Base-by-base conservation (phyloP, 75 land plant genomes). In the Isoetes taiwanensis region DNA sequence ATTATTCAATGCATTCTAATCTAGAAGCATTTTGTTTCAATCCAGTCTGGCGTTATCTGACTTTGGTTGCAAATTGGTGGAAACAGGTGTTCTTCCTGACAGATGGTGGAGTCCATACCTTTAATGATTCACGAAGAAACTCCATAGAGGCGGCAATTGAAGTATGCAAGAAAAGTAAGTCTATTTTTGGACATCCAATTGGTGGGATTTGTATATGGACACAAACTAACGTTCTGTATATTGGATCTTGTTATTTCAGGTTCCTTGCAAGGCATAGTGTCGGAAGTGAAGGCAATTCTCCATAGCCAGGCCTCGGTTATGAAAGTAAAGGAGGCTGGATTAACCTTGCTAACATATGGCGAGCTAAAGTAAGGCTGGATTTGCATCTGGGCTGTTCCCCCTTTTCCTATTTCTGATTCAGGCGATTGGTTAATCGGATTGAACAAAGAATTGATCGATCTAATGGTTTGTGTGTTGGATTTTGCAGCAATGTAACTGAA, bases 301-400 rank as follows among this genome's bases (percentile, higher is more conserved):
- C 66, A 80, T 29, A 66, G 76, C 62, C 87, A 83, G 2, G 62
- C 38, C 2, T 57, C 58, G 0, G 62, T 82, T 2, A 30, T 52
- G 1, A 72, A 30, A 24, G 76, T 90, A 20, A 82, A 83, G 37
- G 74, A 75, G 3, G 69, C 75, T 11, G 72, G 72, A 11, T 79
- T 86, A 8, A 53, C 64, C 29, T 64, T 90, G 24, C 71, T 93
- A 21, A 82, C 87, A 1, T 90, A 86, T 52, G 96, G 96, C 30
- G 76, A 86, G 50, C 48, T 86, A 38, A 90, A 90, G 96, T 89
- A 68, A 69, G 78, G n/a, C n/a, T n/a, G n/a, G n/a, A n/a, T n/a
- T n/a, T n/a, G n/a, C n/a, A n/a, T n/a, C n/a, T n/a, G n/a, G n/a
- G n/a, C n/a, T n/a, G n/a, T n/a, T n/a, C n/a, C n/a, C n/a, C n/a